A percentile compares a stretch with the other conserved stretches of the same genome.
phyloP scores from a whole-genome alignment of 1,284 basidiomycete species.

The Heterobasidion occidentale region DNA sequence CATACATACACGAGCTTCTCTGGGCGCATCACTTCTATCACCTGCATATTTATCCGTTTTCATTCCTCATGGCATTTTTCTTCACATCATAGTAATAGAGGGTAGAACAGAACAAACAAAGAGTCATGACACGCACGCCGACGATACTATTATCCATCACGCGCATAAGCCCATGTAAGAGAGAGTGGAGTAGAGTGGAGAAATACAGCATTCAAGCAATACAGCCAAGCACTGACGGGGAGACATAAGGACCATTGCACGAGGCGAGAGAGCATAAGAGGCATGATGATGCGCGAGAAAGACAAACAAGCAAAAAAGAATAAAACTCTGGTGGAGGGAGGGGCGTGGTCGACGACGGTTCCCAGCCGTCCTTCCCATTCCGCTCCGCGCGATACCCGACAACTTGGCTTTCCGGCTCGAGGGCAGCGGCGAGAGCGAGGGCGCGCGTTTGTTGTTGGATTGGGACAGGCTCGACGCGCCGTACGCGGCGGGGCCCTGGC shows the following conservation, averaged over 20 bases:
- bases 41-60: too few species aligned
- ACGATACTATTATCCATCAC: neutral
- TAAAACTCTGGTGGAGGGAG: neutral
- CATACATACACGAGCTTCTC: too few species aligned
- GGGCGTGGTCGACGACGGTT: neutral
- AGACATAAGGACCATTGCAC: neutral
- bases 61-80: too few species aligned
- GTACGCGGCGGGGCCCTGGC: conserved; percentile 1
- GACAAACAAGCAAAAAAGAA: neutral
- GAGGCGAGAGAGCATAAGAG: neutral
- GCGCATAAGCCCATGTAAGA: neutral
- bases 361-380: neutral
- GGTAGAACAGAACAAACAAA: neutral
- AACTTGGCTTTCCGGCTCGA: neutral
- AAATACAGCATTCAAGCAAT: neutral
- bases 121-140: neutral
- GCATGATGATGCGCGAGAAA: neutral
- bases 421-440: neutral
- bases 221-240: neutral
- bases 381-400: neutral
- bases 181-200: neutral
- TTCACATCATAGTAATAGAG: too few species aligned
- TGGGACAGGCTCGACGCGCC: neutral
- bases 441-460: neutral
- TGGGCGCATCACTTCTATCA: too few species aligned